These are phyloP conservation scores for Cutaneotrichosporon mucoides DNA, from an alignment of 1,284 basidiomycete species.

Conservation along the genomic window DNA sequence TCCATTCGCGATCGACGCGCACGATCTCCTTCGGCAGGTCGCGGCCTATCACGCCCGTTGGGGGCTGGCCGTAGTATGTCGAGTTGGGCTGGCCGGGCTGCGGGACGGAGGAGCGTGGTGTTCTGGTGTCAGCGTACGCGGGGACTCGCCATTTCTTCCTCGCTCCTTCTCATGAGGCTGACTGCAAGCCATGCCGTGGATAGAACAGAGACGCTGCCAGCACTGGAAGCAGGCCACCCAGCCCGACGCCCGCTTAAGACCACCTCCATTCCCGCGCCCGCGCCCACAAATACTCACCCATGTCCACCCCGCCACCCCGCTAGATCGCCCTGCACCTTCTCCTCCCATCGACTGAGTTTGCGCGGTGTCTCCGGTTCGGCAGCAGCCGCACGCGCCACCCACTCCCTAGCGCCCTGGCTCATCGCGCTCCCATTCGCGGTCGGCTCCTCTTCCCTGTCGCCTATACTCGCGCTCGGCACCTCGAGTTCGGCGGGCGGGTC, in stretches of 20 bases:
- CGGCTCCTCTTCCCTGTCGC: not conserved
- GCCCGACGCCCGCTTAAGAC: too few relatives aligned
- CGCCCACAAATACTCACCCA: constrained; percentile 28
- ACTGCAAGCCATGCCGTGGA: too few relatives aligned
- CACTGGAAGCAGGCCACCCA: too few relatives aligned
- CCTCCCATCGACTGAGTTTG: constrained; percentile 25
- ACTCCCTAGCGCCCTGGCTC: not conserved
- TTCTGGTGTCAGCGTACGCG: constrained; percentile 9
- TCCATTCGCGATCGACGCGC: constrained; percentile 51
- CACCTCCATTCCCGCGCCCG: too few relatives aligned
- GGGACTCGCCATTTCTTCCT: not conserved
- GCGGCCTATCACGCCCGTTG: constrained; percentile 35
- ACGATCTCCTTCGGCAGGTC: constrained; percentile 49
- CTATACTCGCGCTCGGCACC: not conserved
- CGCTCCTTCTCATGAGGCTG: not conserved
- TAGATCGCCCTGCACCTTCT: constrained; percentile 38
- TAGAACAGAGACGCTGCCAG: too few relatives aligned
- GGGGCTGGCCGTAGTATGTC: constrained; percentile 34
- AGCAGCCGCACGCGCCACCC: not conserved
- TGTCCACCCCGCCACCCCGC: constrained; percentile 43
- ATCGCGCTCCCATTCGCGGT: not conserved
- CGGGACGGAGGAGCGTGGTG: constrained; percentile 26
- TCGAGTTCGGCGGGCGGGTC: not conserved
- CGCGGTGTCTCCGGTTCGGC: constrained; percentile 4
- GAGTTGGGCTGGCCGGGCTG: constrained; percentile 21